A percentile compares a stretch with the other conserved stretches of the same genome.
Conservation (phyloP, 768 basidiomycete genomes). For the Boletus vinaceobasis region DNA sequence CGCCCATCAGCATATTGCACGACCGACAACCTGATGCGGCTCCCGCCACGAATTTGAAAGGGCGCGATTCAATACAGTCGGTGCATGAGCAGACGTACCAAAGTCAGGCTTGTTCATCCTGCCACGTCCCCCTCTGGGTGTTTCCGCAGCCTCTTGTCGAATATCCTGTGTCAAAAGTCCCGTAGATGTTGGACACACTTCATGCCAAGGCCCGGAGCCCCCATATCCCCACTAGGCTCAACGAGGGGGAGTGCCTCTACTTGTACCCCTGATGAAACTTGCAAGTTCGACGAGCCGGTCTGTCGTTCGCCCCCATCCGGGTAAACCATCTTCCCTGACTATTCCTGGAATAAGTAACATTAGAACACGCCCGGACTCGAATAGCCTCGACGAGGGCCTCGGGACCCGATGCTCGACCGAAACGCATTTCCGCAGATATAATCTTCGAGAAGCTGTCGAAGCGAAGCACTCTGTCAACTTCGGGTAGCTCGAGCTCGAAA, state of each 20-base stretch:
- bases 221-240: slow-evolving; percentile 62
- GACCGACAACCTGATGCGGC: neutral
- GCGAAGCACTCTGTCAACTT: slow-evolving; percentile 71
- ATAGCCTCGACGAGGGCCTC: slow-evolving; percentile 58
- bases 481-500: slow-evolving; percentile 62
- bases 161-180: slow-evolving; percentile 39
- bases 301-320: slow-evolving; percentile 21
- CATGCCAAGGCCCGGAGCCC: slow-evolving; percentile 64
- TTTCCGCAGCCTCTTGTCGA: slow-evolving; percentile 64
- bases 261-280: slow-evolving; percentile 55
- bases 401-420: slow-evolving; percentile 75
- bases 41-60: slow-evolving; percentile 5
- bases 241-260: slow-evolving; percentile 51
- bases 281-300: slow-evolving; percentile 63
- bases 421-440: slow-evolving; percentile 62
- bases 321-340: neutral
- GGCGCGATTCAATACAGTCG: neutral
- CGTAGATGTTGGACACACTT: slow-evolving; percentile 61
- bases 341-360: neutral
- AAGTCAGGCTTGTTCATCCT: too few relatives aligned
- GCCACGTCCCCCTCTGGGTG: slow-evolving; percentile 72
- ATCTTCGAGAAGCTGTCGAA: slow-evolving; percentile 87
- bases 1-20: neutral
- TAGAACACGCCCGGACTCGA: slow-evolving; percentile 52
- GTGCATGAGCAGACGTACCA: slow-evolving; percentile 45